Percentiles rank a stretch among this genome's conserved stretches.
These are phyloP conservation scores for Candida pseudofarinosa DNA, from an alignment of 805 yeast species.

Conservation along the genomic window DNA sequence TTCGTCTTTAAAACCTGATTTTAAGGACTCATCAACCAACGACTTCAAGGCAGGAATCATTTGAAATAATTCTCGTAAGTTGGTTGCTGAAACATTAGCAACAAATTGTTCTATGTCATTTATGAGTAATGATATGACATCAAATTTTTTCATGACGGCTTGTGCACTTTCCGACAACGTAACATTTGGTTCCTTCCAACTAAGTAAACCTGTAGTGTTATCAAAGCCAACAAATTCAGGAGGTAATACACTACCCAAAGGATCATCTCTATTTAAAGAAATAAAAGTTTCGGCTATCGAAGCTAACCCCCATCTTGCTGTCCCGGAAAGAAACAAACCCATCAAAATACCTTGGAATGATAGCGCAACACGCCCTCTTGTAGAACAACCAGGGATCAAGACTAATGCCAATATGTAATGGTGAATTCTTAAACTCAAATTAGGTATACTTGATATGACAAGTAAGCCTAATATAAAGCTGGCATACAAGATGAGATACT, in stretches of 20 bases:
- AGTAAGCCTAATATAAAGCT: constrained; percentile 41
- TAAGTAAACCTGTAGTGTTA: constrained; percentile 24
- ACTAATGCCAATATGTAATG: constrained; percentile 73
- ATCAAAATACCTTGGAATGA: constrained; percentile 79
- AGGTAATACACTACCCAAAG: constrained; percentile 51
- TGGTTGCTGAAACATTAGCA: constrained; percentile 46
- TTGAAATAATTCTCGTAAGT: constrained; percentile 20
- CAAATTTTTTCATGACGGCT: constrained; percentile 24
- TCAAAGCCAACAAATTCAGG: constrained; percentile 42
- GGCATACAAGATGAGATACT: constrained; percentile 54
- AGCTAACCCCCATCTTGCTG: constrained; percentile 91
- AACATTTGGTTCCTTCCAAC: constrained; percentile 28
- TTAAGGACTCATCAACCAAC: constrained; percentile 28
- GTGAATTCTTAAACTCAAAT: constrained; percentile 73
- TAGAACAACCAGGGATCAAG: constrained; percentile 79
- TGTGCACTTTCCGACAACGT: constrained; percentile 6
- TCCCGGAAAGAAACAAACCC: constrained; percentile 80
- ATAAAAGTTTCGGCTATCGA: constrained; percentile 76
- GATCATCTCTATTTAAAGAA: constrained; percentile 69
- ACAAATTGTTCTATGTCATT: constrained; percentile 77
- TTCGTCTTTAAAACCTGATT: constrained; percentile 17
- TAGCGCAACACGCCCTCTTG: constrained; percentile 65
- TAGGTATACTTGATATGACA: constrained; percentile 50
- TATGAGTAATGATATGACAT: constrained; percentile 61
- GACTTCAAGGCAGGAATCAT: constrained; percentile 19